Base-by-base conservation (phyloP, 441 rosid species). In the Cnidoscolus chayamansa region DNA sequence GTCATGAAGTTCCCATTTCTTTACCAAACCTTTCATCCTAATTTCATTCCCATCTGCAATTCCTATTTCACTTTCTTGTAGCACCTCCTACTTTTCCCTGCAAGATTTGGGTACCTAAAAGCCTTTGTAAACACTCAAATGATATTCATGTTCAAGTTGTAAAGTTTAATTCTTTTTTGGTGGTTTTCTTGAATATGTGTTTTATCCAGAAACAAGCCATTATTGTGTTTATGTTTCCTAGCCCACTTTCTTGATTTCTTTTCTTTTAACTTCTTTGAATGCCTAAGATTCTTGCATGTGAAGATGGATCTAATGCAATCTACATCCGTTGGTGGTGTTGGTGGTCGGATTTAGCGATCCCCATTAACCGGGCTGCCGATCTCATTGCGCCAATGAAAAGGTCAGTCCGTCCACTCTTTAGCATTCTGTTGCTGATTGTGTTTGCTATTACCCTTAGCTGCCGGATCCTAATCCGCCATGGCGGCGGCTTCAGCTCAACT, bases 321-420 rank as follows among this genome's bases (percentile, higher is more conserved):
- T 13, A 65, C 49, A 7, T 71, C 3, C 65, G 19, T 0, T 48
- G 57, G 48, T 10, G 32, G 45, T 67, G 47, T 37, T 65, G 79
- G 54, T 75, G 78, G 74, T 43, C 74, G 4, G 68, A 70, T 79
- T 57, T 77, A 82, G 86, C 77, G 31, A 65, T 32, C 63, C 74
- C 63, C 74, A 61, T 64, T 48, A 59, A 12, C 59, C 67, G 67
- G 65, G 65, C 74, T 11, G 62, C 43, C 37, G 48, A 37, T 70
- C 59, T 37, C 45, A 13, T 73, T 54, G 72, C 63, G 31, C 67
- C 78, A 70, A 94, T 94, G 94, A 92, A 94, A 80, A 84, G 91
- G 74, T 85, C 97, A 51, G 83, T 87, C 54, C 85, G 94, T 55
- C 91, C 97, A 50, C 72, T 92, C 58, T 81, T 84, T 68, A 87